Conservation (phyloP, 2,329 filamentous ascomycete species). For the Exserohilum rostratum region DNA sequence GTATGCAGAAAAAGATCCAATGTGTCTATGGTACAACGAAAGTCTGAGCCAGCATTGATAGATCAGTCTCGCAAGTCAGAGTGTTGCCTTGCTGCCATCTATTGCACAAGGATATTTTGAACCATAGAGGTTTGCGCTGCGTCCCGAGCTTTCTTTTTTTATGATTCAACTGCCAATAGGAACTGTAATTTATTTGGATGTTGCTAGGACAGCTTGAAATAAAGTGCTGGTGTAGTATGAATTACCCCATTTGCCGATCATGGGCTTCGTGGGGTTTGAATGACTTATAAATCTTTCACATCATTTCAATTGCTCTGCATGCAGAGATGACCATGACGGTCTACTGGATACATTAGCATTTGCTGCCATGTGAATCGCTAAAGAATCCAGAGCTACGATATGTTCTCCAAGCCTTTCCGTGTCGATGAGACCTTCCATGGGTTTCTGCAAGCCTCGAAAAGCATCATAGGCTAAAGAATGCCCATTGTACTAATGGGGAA, state of each 20-base stretch:
- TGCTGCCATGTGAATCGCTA: background rate
- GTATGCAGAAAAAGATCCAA: constrained; percentile 13
- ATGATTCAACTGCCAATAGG: constrained; percentile 3
- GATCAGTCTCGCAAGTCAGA: no score
- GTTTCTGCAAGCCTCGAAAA: background rate
- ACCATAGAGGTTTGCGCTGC: no score
- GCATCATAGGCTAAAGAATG: constrained; percentile 9
- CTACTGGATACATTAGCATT: no score
- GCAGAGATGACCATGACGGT: background rate
- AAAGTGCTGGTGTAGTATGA: background rate
- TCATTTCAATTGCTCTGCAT: background rate
- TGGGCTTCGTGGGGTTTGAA: background rate
- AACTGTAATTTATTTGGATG: background rate
- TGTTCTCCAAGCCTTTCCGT: background rate
- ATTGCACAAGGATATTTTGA: no score
- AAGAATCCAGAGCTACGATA: background rate
- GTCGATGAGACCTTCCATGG: background rate
- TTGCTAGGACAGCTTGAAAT: background rate
- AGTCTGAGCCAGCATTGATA: no score
- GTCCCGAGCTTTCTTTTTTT: constrained; percentile 13
- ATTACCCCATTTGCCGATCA: background rate
- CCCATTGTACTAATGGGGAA: background rate
- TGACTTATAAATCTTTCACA: background rate
- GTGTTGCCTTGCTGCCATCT: no score
- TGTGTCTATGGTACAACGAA: constrained; percentile 7